Base-by-base conservation (phyloP, 495 filamentous ascomycete species). In the Diplogelasinospora grovesii region DNA sequence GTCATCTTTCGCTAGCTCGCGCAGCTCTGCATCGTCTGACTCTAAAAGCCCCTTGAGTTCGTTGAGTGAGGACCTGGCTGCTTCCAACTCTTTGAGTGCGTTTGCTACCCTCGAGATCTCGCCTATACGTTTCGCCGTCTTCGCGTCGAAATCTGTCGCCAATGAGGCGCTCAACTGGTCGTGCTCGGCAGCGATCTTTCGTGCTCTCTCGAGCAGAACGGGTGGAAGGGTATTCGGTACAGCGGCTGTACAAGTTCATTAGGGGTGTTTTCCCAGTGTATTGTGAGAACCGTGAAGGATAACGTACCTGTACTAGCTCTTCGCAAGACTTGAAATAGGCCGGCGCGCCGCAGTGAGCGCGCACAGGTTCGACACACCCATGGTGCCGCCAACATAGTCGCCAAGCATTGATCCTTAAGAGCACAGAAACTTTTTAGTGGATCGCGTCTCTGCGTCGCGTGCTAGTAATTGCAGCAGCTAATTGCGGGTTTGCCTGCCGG, bases 1-100 rank as follows among this genome's bases (percentile, higher is more conserved):
- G 53, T 98, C 92, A 38, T 90, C 85, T 11, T 72, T 63, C 21
- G 92, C 92, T 35, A 97, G 68, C 16, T 78, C 64, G 27, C 73
- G 63, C 40, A 79, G 45, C 47, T 79, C 68, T 43, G 58, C 51
- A 57, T 78, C 68, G 32, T 71, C 62, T 8, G 72, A 70, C 10
- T 63, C 50, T 4, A 77, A 54, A 22, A 81, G 63, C 11, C 60
- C 52, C 3, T 61, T 63, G 14, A 82, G 71, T 50, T 80, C 76
- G 10, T 46, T 43, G 27, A 78, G 64, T 2, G 70, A 72, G n/a
- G 73, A 62, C 10, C 66, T 70, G 3, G 79, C 73, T 8, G 68
- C 59, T 25, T 86, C 75, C 58, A 79, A 92, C 57, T 87, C 77
- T 50, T 74, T 77, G 44, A 95, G 56, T 1, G 85, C 81, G 18